These are phyloP conservation scores for Geranium incanum DNA, from an alignment of 441 rosid species.

Conservation along the genomic window DNA sequence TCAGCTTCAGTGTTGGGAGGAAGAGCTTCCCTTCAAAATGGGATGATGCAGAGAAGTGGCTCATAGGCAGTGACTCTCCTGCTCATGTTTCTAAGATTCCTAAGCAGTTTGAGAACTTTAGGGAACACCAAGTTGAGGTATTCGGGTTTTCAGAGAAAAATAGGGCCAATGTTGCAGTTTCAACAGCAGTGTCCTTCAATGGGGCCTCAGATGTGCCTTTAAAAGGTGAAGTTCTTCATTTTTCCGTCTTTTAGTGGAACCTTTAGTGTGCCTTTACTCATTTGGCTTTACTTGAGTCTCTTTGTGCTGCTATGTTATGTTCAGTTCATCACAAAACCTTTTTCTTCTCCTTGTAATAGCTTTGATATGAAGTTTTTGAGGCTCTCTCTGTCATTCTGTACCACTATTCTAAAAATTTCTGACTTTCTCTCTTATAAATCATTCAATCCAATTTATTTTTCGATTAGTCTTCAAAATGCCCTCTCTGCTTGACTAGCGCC, in stretches of 20 bases:
- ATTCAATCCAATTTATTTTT: no score
- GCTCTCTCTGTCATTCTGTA: background rate
- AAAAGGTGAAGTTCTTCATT: constrained; percentile 44
- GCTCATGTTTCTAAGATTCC: constrained; percentile 37
- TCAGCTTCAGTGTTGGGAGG: constrained; percentile 50
- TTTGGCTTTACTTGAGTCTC: constrained; percentile 16
- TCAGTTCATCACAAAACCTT: constrained; percentile 19
- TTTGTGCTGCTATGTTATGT: constrained; percentile 20
- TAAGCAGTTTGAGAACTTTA: constrained; percentile 37
- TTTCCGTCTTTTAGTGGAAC: constrained; percentile 15
- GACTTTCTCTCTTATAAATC: no score
- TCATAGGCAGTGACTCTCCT: constrained; percentile 49
- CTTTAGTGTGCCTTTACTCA: constrained; percentile 11
- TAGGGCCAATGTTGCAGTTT: constrained; percentile 32
- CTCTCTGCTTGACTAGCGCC: no score
- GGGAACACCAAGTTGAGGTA: constrained; percentile 37
- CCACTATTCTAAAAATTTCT: no score
- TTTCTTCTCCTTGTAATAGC: background rate
- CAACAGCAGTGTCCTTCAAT: constrained; percentile 28
- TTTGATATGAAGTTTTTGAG: no score
- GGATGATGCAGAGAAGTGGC: constrained; percentile 94
- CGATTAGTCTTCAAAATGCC: no score
- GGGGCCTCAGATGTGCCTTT: constrained; percentile 45
- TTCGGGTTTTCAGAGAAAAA: constrained; percentile 48
- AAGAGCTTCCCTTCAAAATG: constrained; percentile 82